These are phyloP conservation scores for Pezicula radicicola DNA, from an alignment of 2,329 filamentous ascomycete species.

Conservation along the genomic window DNA sequence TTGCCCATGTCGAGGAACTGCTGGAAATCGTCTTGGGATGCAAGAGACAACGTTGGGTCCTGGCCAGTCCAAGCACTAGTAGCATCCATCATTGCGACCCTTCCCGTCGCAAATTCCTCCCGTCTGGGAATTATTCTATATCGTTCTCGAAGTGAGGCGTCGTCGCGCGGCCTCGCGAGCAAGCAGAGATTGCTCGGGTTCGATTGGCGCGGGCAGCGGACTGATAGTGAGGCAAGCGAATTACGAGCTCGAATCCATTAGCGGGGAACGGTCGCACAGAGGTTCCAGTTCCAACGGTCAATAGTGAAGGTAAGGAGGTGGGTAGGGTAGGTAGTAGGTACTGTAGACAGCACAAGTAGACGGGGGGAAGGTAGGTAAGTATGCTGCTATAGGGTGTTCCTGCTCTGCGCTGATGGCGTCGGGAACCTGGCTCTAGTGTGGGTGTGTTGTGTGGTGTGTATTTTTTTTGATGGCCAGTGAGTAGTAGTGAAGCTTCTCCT, in stretches of 20 bases:
- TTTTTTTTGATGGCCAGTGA: too few relatives aligned
- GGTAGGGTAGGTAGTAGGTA: too few relatives aligned
- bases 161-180: background rate
- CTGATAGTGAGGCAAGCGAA: background rate
- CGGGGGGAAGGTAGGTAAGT: too few relatives aligned
- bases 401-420: too few relatives aligned
- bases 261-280: background rate
- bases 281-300: too few relatives aligned
- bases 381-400: too few relatives aligned
- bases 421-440: too few relatives aligned
- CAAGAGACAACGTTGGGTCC: constrained; percentile 49
- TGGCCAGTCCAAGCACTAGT: constrained; percentile 48
- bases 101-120: background rate
- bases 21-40: constrained; percentile 59
- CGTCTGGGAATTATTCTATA: background rate
- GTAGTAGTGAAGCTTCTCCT: background rate
- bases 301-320: too few relatives aligned
- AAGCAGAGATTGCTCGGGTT: background rate
- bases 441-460: too few relatives aligned
- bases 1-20: constrained; percentile 61
- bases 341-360: too few relatives aligned
- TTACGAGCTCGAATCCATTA: background rate
- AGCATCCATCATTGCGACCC: constrained; percentile 26
- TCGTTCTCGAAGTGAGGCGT: background rate
- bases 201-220: background rate